Percentiles rank a stretch among this genome's conserved stretches.
Conservation (phyloP, 2,329 filamentous ascomycete genomes). For the Neonectria punicea region DNA sequence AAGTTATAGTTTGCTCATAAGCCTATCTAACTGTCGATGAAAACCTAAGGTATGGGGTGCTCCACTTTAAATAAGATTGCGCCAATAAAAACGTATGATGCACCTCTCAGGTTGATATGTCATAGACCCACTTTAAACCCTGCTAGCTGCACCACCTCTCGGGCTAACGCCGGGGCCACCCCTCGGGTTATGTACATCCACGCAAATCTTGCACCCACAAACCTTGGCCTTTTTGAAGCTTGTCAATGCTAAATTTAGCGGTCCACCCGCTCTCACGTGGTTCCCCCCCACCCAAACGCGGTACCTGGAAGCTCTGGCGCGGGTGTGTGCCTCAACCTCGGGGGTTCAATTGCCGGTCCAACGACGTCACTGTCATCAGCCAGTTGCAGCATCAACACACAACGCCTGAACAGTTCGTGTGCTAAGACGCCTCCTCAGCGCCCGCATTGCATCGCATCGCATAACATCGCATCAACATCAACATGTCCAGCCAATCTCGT, state of each 20-base stretch:
- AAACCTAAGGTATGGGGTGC: too few relatives aligned
- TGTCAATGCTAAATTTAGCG: conserved; percentile 18
- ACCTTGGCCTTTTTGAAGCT: conserved; percentile 6
- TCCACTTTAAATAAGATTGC: too few relatives aligned
- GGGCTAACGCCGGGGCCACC: too few relatives aligned
- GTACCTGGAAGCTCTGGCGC: neutral
- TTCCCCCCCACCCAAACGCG: neutral
- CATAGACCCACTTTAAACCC: too few relatives aligned
- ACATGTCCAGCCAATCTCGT: conserved; percentile 59
- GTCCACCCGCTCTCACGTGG: conserved; percentile 12
- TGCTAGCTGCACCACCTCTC: too few relatives aligned
- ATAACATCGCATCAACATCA: conserved; percentile 6
- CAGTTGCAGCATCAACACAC: neutral
- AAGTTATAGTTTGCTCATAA: too few relatives aligned
- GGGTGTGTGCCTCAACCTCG: neutral
- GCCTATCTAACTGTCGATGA: too few relatives aligned
- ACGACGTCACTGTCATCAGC: conserved; percentile 19
- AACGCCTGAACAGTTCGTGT: neutral
- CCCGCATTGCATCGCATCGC: neutral
- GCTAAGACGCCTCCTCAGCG: neutral
- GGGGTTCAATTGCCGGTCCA: conserved; percentile 16
- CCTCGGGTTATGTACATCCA: too few relatives aligned
- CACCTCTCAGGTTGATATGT: too few relatives aligned
- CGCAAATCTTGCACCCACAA: neutral
- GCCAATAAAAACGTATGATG: too few relatives aligned